Evolutionary conservation across 108 stramenopile genomes (phyloP).

Genomic region (Nannochloropsis gaditana): DNA sequence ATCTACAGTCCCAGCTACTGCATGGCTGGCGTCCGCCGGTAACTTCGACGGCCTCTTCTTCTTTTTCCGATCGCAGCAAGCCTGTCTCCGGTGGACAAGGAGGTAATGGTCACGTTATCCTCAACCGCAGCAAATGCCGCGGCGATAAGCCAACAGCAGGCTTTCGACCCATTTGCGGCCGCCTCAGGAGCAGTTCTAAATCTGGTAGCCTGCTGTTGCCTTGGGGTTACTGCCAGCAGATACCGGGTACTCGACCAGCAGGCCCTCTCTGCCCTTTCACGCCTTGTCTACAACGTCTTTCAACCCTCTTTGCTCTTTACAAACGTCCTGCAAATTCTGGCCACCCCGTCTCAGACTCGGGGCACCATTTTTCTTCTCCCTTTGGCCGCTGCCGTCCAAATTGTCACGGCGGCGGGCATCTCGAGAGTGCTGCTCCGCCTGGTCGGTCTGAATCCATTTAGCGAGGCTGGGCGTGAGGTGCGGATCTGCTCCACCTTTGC

Average conservation of each 20-base stretch:
- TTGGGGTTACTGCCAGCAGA: not conserved
- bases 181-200: not conserved
- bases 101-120: no score
- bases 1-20: no score
- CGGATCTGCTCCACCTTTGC: slow-evolving; percentile 38
- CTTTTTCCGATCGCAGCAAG: no score
- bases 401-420: slow-evolving; percentile 7
- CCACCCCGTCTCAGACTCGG: slow-evolving; percentile 32
- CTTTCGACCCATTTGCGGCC: not conserved
- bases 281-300: slow-evolving; percentile 46
- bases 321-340: slow-evolving; percentile 41
- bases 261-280: not conserved
- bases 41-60: no score
- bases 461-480: slow-evolving; percentile 35
- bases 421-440: slow-evolving; percentile 27
- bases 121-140: not conserved
- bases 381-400: slow-evolving; percentile 33
- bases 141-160: not conserved
- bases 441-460: slow-evolving; percentile 33
- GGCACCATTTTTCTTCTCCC: slow-evolving; percentile 36
- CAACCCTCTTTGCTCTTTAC: slow-evolving; percentile 41
- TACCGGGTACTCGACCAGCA: slow-evolving; percentile 1
- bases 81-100: no score
- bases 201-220: not conserved
- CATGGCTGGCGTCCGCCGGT: no score